A percentile compares a stretch with the other conserved stretches of the same genome.
Evolutionary conservation across 495 filamentous ascomycete genomes (phyloP).

Genomic region (Penicillium antarcticum): DNA sequence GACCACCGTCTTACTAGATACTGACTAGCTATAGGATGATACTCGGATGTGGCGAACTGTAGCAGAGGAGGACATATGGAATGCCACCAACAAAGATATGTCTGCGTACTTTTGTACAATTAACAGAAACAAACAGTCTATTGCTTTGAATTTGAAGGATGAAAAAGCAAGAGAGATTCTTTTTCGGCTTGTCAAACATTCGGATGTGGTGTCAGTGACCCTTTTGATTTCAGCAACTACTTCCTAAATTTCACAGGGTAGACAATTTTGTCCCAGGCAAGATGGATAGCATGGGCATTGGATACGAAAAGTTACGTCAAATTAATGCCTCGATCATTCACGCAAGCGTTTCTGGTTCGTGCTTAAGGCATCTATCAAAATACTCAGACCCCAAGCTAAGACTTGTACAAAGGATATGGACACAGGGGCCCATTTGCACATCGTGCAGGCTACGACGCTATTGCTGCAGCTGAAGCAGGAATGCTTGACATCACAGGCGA

Average conservation of each 20-base stretch:
- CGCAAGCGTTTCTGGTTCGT: conserved; percentile 26
- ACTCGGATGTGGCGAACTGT: conserved; percentile 21
- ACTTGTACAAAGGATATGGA: conserved; percentile 54
- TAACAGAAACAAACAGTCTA: conserved; percentile 87
- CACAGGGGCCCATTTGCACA: conserved; percentile 78
- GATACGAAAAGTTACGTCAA: conserved; percentile 63
- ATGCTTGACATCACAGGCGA: conserved; percentile 89
- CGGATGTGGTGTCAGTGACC: conserved; percentile 60
- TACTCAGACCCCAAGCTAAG: background rate
- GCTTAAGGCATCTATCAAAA: no score
- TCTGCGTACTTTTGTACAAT: conserved; percentile 32
- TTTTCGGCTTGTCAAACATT: conserved; percentile 65
- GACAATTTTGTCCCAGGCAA: conserved; percentile 88
- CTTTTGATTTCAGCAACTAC: background rate
- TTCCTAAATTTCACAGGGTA: conserved; percentile 36
- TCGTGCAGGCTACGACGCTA: conserved; percentile 87
- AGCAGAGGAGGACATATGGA: conserved; percentile 20
- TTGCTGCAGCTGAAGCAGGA: conserved; percentile 90
- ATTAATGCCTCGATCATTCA: conserved; percentile 59
- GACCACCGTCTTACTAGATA: conserved; percentile 23
- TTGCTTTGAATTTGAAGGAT: conserved; percentile 77
- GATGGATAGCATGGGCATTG: conserved; percentile 74
- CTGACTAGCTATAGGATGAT: conserved; percentile 10
- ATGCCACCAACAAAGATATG: conserved; percentile 8
- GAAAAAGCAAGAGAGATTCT: conserved; percentile 67